These are phyloP conservation scores for Annulohypoxylon truncatum DNA, from an alignment of 2,329 filamentous ascomycete species.

Conservation along the genomic window DNA sequence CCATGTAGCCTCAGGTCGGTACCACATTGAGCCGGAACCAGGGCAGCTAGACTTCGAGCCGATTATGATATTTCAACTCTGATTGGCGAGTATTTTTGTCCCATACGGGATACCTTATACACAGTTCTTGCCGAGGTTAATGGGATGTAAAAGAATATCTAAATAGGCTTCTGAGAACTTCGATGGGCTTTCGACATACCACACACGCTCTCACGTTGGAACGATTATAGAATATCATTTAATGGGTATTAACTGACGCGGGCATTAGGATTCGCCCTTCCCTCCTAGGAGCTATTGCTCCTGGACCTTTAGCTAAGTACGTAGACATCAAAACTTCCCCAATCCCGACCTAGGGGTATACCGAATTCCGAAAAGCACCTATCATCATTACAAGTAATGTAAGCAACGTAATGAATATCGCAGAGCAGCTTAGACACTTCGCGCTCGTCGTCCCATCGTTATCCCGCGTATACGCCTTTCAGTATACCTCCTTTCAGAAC, in stretches of 20 bases:
- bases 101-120: not conserved
- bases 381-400: conserved; percentile 10
- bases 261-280: not conserved
- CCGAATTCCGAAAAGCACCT: not conserved
- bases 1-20: not conserved
- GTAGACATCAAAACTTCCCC: not conserved
- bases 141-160: too few relatives aligned
- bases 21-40: not conserved
- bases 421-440: conserved; percentile 6
- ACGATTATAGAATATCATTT: not conserved
- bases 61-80: not conserved
- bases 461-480: not conserved
- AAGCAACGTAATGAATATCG: not conserved
- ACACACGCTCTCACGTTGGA: not conserved
- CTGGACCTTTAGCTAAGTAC: not conserved
- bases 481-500: not conserved
- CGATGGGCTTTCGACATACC: not conserved
- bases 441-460: conserved; percentile 16
- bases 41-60: not conserved
- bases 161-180: not conserved
- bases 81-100: not conserved
- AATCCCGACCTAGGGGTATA: conserved; percentile 16
- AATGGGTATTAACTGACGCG: not conserved
- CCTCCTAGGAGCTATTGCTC: not conserved
- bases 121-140: not conserved